Evolutionary conservation across 176 grass and related monocot genomes (phyloP).

Genomic region (Alloteropsis semialata): DNA sequence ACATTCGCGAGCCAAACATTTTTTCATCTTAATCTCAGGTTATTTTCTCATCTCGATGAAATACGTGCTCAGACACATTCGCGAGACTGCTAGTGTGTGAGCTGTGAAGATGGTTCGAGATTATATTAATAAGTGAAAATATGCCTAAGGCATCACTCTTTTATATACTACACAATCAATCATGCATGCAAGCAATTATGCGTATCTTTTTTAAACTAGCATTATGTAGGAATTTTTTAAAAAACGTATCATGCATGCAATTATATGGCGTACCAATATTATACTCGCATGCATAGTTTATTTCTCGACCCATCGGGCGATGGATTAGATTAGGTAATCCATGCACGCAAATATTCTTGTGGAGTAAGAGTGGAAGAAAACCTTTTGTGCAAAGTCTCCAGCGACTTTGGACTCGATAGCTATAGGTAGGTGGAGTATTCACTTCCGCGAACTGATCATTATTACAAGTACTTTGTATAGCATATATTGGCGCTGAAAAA

Average conservation of each 20-base stretch:
- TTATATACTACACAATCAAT: too few species aligned
- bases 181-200: background rate
- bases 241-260: background rate
- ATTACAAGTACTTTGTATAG: background rate
- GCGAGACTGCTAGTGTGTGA: too few species aligned
- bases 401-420: slow-evolving; percentile 8
- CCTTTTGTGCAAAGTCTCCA: slow-evolving; percentile 23
- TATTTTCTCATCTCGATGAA: too few species aligned
- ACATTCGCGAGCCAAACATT: too few species aligned
- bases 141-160: too few species aligned
- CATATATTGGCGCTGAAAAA: too few species aligned
- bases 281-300: background rate
- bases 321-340: background rate
- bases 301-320: background rate
- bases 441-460: background rate
- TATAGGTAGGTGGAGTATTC: background rate
- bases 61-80: too few species aligned
- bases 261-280: background rate
- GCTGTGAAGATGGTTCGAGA: too few species aligned
- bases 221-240: background rate
- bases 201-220: too few species aligned
- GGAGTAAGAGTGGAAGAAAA: slow-evolving; percentile 36
- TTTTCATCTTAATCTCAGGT: too few species aligned
- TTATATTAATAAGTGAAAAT: too few species aligned
- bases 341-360: background rate